Evolutionary conservation across 495 filamentous ascomycete genomes (phyloP).

Genomic region (Aspergillus hancockii): DNA sequence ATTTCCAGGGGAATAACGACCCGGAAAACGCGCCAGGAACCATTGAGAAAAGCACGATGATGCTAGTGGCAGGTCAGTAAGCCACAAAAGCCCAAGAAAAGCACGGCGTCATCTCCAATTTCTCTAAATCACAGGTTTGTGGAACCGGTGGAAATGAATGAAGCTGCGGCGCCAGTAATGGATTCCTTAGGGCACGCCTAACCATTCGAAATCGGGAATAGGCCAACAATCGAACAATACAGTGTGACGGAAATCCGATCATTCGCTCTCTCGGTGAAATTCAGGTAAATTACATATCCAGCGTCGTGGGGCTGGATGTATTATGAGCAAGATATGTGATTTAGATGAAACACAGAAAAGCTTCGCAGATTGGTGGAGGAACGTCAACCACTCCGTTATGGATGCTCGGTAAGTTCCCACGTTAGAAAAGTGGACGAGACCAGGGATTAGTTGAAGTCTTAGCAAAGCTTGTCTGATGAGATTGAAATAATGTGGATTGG

Average conservation of each 20-base stretch:
- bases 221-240: background rate
- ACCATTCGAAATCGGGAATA: background rate
- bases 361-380: constrained; percentile 2
- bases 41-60: background rate
- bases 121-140: background rate
- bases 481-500: background rate
- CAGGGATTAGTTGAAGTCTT: constrained; percentile 1
- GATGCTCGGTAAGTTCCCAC: constrained; percentile 3
- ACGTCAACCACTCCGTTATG: background rate
- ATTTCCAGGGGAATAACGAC: background rate
- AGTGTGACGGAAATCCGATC: background rate
- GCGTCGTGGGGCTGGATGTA: background rate
- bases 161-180: background rate
- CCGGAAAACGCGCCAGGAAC: background rate
- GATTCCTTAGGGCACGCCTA: background rate
- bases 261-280: background rate
- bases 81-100: background rate
- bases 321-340: background rate
- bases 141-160: constrained; percentile 2
- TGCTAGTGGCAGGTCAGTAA: background rate
- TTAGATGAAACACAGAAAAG: background rate
- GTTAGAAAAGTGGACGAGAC: background rate
- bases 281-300: background rate
- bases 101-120: background rate
- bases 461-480: constrained; percentile 3